Base-by-base conservation (phyloP, 78 protist species). In the slime mould (Dictyostelium discoideum) region DNA sequence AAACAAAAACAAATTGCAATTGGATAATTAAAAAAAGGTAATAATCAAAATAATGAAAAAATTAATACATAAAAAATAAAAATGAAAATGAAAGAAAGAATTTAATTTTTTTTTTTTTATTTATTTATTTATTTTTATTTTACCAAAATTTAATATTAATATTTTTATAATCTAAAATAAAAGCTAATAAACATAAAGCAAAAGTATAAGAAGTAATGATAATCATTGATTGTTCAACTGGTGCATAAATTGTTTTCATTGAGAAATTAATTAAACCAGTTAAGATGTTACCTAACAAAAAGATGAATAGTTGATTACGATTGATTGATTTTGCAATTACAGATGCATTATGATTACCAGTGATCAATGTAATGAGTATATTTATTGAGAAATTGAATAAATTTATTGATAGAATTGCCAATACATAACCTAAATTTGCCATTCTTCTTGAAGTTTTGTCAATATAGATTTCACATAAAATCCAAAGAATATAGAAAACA, bases 231-330 rank as follows among this genome's bases (percentile, higher is more conserved):
- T 77, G 77, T 13, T 90, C 95, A 29, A 13, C 24, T 1, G 72
- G 54, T 4, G 95, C 82, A 72, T 90, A 90, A 60, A 90, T 90
- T 5, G 95, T 90, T 24, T 82, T 48, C 29, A 90, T 90, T 6
- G 86, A 78, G 44, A 90, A 82, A 50, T 98, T 98, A 7, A 97
- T 92, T 20, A 84, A 54, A 24, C 98, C 98, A 29, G 98, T 97
- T 39, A 65, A 46, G 5, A 98, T 46, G 32, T 98, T 98, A 42
- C 98, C 97, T 0, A 89, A 40, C 7, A 95, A 67, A 65, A 95
- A 95, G 11, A 95, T 63, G 37, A 84, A 92, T 24, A 95, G 44
- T 77, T 95, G 97, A 67, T 95, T 95, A 16, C 95, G 48, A 37
- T 90, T 90, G 65, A 90, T 54, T 20, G 89, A 60, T 46, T 63